Percentiles rank a stretch among this genome's conserved stretches.
These are phyloP conservation scores for Termitomyces sp. DNA, from an alignment of 768 basidiomycete genomes.

Conservation along the genomic window DNA sequence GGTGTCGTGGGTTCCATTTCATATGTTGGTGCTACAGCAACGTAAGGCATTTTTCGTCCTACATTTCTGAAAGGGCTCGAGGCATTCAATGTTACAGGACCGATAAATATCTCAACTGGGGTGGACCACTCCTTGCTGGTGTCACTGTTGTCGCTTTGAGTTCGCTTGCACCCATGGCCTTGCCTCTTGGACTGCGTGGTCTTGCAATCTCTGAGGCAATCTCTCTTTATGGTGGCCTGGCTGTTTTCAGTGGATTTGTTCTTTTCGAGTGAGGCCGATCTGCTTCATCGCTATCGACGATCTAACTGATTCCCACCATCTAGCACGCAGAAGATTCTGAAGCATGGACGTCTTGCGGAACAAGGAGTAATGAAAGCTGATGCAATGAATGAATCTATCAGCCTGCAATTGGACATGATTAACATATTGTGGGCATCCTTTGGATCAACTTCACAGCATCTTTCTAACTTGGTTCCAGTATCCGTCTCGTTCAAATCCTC, in stretches of 20 bases:
- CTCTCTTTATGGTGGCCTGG: slow-evolving; percentile 83
- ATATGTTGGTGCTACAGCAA: slow-evolving; percentile 86
- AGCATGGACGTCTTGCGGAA: slow-evolving; percentile 71
- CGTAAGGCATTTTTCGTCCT: slow-evolving; percentile 30
- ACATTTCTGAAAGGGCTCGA: neutral
- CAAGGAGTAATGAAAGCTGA: slow-evolving; percentile 62
- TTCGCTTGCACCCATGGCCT: slow-evolving; percentile 83
- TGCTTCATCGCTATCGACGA: neutral
- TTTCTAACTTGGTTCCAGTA: slow-evolving; percentile 32
- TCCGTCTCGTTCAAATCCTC: slow-evolving; percentile 78
- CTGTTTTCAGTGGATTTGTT: slow-evolving; percentile 82
- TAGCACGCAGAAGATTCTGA: slow-evolving; percentile 82
- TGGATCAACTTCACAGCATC: slow-evolving; percentile 20
- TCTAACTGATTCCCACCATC: slow-evolving; percentile 1
- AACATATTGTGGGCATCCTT: slow-evolving; percentile 50
- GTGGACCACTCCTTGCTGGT: slow-evolving; percentile 84
- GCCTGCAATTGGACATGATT: slow-evolving; percentile 81
- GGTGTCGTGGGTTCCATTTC: slow-evolving; percentile 83
- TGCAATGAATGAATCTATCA: slow-evolving; percentile 72
- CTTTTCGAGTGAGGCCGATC: slow-evolving; percentile 66
- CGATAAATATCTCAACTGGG: slow-evolving; percentile 82
- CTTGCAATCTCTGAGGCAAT: slow-evolving; percentile 74
- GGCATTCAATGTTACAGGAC: slow-evolving; percentile 31
- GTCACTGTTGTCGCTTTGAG: slow-evolving; percentile 84
- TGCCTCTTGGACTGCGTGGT: slow-evolving; percentile 77